Base-by-base conservation (phyloP, 2,329 filamentous ascomycete genomes). In the Escovopsis sp. region DNA sequence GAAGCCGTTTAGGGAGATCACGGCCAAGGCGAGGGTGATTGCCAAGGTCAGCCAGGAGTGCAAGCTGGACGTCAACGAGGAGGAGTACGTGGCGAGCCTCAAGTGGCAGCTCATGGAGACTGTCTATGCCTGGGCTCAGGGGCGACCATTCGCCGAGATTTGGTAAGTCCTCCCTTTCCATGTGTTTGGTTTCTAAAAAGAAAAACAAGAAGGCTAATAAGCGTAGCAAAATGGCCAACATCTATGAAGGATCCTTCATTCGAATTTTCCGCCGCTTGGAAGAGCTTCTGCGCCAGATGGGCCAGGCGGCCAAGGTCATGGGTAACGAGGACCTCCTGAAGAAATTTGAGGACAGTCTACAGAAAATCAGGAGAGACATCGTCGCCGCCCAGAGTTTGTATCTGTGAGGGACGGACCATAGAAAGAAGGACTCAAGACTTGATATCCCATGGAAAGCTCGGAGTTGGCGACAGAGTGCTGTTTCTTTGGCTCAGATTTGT, bases 21-120 rank as follows among this genome's bases (percentile, higher is more conserved):
- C 93, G 59, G 75, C 80, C 19, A 87, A 94, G 64, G 91, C 91
- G 9, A 73, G 84, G 47, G 77, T 84, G 41, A 80, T 98, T 47
- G 91, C 89, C 49, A 95, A 94, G 68, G 83, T 98, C 45, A 91
- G 85, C 43, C 80, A 86, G 58, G 91, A 98, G 64, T 91, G 85
- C 62, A 98, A 98, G 66, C 69, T 98, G 36, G 74, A 85, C 9
- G 65, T 95, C n/a, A 91, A 94, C 52, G 89, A 96, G 61, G 87
- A 96, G 41, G 88, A 94, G 55, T 98, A 95, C 55, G 75, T 91
- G 19, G 72, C 84, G 53, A 81, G 79, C 40, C 82, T 98, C 66
- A 94, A 95, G 67, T 88, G 80, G 70, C 82, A 96, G 67, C 70
- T 98, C 40, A 96, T 98, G 89, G 89, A 95, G 57, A 91, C 94